These are phyloP conservation scores for Ramalina peruviana DNA, from an alignment of 495 filamentous ascomycete genomes.

Conservation along the genomic window DNA sequence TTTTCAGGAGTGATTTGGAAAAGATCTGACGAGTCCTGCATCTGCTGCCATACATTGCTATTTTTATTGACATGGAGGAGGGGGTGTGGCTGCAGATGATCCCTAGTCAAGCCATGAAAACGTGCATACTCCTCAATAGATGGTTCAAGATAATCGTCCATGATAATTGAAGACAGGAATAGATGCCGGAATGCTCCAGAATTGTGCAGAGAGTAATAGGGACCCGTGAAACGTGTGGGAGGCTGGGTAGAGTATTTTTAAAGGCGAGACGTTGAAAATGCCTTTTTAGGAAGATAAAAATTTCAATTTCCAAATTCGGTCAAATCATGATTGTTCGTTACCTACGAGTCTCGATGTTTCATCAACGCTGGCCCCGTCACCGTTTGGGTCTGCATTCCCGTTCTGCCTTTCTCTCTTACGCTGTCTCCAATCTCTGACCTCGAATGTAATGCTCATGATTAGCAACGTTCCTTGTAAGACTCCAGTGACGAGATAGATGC, in stretches of 20 bases:
- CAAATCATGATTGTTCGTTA: conserved; percentile 7
- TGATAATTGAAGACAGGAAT: conserved; percentile 2
- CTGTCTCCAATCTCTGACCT: conserved; percentile 22
- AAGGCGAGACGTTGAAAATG: neutral
- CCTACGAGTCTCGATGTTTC: conserved; percentile 9
- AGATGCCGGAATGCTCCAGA: neutral
- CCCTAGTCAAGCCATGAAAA: conserved; percentile 23
- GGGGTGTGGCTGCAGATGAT: conserved; percentile 19
- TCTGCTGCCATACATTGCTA: neutral
- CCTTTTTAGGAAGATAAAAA: neutral
- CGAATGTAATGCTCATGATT: conserved; percentile 66
- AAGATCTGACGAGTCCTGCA: conserved; percentile 1
- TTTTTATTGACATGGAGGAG: conserved; percentile 4
- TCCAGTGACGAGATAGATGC: conserved; percentile 73
- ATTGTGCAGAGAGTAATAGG: neutral
- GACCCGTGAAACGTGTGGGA: neutral
- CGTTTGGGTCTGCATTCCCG: neutral
- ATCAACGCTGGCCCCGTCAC: neutral
- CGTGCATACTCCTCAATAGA: conserved; percentile 31
- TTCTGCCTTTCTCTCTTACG: neutral
- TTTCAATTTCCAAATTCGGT: neutral
- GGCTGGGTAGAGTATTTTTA: neutral
- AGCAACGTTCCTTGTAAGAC: conserved; percentile 73
- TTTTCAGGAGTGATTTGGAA: neutral
- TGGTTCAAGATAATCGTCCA: conserved; percentile 16